Conservation (phyloP, 768 basidiomycete species). For the Melanogaster broomeanus region DNA sequence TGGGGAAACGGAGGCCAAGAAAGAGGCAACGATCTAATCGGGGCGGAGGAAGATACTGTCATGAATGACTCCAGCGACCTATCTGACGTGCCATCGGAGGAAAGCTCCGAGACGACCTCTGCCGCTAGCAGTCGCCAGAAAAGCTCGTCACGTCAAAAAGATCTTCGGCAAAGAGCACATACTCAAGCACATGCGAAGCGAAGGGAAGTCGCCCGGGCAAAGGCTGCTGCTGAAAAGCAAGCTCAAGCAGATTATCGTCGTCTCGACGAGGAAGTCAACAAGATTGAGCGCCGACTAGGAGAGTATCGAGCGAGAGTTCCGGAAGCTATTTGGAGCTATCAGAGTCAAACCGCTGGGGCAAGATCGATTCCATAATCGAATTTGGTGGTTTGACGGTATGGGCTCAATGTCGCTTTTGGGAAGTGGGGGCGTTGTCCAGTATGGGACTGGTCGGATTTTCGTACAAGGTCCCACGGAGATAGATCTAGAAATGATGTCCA, state of each 20-base stretch:
- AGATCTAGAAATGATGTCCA: constrained; percentile 71
- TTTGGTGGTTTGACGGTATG: constrained; percentile 99
- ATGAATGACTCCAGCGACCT: constrained; percentile 73
- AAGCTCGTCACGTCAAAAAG: constrained; percentile 50
- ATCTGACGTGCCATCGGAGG: constrained; percentile 69
- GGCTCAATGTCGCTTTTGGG: constrained; percentile 81
- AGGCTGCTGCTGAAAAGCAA: constrained; percentile 78
- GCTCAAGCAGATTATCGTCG: constrained; percentile 81
- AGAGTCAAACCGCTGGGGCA: constrained; percentile 87
- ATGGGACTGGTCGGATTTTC: constrained; percentile 89
- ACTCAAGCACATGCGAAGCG: constrained; percentile 71
- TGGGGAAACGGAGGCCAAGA: constrained; percentile 53
- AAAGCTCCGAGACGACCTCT: constrained; percentile 60
- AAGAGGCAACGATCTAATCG: constrained; percentile 42
- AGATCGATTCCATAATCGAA: constrained; percentile 91
- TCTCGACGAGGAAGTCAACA: constrained; percentile 86
- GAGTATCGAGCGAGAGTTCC: constrained; percentile 90
- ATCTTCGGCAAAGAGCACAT: constrained; percentile 52
- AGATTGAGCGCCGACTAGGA: constrained; percentile 80
- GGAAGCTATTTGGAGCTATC: constrained; percentile 82
- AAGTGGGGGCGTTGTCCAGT: constrained; percentile 76
- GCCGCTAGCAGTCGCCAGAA: constrained; percentile 42
- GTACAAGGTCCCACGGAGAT: constrained; percentile 88
- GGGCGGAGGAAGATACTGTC: constrained; percentile 52
- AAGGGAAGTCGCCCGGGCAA: constrained; percentile 75